A percentile compares a stretch with the other conserved stretches of the same genome.
Conservation (phyloP, 495 filamentous ascomycete genomes). For the Neurospora sp. region DNA sequence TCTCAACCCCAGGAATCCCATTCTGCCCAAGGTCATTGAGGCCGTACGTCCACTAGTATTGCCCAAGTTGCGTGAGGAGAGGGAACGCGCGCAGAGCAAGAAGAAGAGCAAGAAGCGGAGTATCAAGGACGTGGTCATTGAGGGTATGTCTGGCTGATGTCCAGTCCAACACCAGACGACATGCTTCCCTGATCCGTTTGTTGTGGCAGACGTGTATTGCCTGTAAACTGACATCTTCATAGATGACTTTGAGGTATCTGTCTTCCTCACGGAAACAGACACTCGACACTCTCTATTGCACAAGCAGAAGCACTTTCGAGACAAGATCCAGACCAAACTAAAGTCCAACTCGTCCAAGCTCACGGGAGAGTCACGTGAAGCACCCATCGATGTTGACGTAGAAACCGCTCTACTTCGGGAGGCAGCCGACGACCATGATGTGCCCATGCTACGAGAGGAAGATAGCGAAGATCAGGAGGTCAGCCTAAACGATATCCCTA, state of each 20-base stretch:
- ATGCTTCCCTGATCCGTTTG: neutral
- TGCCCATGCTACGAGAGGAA: constrained; percentile 24
- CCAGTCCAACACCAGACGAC: neutral
- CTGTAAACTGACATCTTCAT: constrained; percentile 1
- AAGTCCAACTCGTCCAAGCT: constrained; percentile 49
- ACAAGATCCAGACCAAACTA: constrained; percentile 41
- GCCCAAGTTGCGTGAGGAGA: constrained; percentile 85
- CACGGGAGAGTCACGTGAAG: constrained; percentile 43
- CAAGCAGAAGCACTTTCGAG: constrained; percentile 64
- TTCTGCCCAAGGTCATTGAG: constrained; percentile 72
- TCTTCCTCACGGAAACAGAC: constrained; percentile 82
- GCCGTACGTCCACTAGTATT: constrained; percentile 75
- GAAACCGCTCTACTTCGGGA: constrained; percentile 15
- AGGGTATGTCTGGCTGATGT: constrained; percentile 45
- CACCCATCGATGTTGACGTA: constrained; percentile 38
- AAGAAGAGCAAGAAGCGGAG: constrained; percentile 55
- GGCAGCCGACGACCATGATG: constrained; percentile 32
- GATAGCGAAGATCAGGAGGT: constrained; percentile 29
- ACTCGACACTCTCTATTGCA: constrained; percentile 83
- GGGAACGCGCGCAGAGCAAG: constrained; percentile 49
- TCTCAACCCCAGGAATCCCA: constrained; percentile 56
- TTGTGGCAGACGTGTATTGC: neutral
- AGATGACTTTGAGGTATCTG: constrained; percentile 93
- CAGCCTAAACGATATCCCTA: constrained; percentile 36
- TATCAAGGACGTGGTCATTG: constrained; percentile 76